These are phyloP conservation scores for Claviceps maximensis DNA, from an alignment of 2,329 filamentous ascomycete genomes.

Conservation along the genomic window DNA sequence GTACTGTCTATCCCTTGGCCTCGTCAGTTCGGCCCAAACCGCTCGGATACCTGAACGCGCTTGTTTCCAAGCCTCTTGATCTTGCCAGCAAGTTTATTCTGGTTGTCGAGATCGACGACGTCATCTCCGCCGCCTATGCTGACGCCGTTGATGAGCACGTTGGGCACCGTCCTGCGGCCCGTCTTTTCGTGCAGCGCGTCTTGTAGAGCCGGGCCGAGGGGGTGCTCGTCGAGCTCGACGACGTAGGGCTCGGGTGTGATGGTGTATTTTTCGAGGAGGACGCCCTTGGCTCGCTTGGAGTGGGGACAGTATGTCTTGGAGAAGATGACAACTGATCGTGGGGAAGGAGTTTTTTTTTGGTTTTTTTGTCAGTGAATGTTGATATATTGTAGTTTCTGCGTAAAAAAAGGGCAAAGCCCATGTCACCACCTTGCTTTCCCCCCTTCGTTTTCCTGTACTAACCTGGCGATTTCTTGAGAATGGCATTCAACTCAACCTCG, in stretches of 20 bases:
- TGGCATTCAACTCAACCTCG: conserved; percentile 59
- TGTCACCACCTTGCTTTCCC: no score
- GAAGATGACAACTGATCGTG: conserved; percentile 72
- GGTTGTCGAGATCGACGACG: conserved; percentile 55
- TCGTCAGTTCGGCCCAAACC: conserved; percentile 17
- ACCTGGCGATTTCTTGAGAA: conserved; percentile 78
- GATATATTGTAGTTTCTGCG: no score
- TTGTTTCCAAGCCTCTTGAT: conserved; percentile 63
- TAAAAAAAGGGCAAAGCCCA: not conserved
- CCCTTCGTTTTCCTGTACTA: conserved; percentile 26
- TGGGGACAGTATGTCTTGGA: conserved; percentile 87
- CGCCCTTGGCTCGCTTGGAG: conserved; percentile 71
- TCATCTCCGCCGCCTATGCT: conserved; percentile 89
- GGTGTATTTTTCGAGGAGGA: conserved; percentile 72
- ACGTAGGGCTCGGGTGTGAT: conserved; percentile 75
- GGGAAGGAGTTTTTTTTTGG: no score
- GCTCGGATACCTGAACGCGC: conserved; percentile 39
- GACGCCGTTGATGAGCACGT: conserved; percentile 75
- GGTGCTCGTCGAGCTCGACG: conserved; percentile 79
- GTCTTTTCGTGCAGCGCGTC: conserved; percentile 58
- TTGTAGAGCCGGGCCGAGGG: conserved; percentile 61
- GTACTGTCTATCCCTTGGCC: conserved; percentile 1
- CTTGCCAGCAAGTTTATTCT: conserved; percentile 55
- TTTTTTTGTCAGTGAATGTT: no score
- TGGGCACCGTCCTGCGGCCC: conserved; percentile 76